phyloP scores from a whole-genome alignment of 345 rosid genomes.

The Raphanus raphanistrum region DNA sequence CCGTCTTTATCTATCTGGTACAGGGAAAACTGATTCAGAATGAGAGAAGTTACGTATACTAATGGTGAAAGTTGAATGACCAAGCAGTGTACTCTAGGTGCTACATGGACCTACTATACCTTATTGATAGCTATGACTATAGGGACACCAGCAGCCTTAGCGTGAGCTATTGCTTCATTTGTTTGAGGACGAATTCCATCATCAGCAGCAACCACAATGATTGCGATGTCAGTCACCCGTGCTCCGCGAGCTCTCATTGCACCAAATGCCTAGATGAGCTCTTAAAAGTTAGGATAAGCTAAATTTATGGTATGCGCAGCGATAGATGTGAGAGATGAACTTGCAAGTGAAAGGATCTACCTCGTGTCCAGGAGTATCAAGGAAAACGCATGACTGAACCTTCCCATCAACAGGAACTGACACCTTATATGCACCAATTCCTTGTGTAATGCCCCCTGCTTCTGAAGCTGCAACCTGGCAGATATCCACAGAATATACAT shows the following conservation, averaged over 20 bases:
- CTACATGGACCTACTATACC: conserved; percentile 45
- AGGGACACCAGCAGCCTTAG: conserved; percentile 96
- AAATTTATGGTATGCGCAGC: conserved; percentile 21
- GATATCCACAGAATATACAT: conserved; percentile 35
- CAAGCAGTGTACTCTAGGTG: not conserved
- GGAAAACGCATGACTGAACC: conserved; percentile 81
- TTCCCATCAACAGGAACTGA: conserved; percentile 80
- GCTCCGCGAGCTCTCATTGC: conserved; percentile 99
- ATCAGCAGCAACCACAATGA: conserved; percentile 97
- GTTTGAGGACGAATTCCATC: conserved; percentile 99
- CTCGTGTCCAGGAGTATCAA: conserved; percentile 99
- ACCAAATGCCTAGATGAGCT: conserved; percentile 83
- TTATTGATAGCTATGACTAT: conserved; percentile 89
- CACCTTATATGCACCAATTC: conserved; percentile 94
- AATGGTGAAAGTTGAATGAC: conserved; percentile 25
- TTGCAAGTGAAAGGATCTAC: conserved; percentile 43
- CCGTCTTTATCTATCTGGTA: conserved; percentile 94
- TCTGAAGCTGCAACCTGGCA: conserved; percentile 91
- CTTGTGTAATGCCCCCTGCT: conserved; percentile 99
- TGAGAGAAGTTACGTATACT: conserved; percentile 23
- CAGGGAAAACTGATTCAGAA: conserved; percentile 22
- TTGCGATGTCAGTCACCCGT: conserved; percentile 89
- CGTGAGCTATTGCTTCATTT: conserved; percentile 96
- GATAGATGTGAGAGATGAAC: not conserved
- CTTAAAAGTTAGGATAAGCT: conserved; percentile 36